A percentile compares a stretch with the other conserved stretches of the same genome.
These are phyloP conservation scores for Clohesyomyces aquaticus DNA, from an alignment of 495 filamentous ascomycete species.

Conservation along the genomic window DNA sequence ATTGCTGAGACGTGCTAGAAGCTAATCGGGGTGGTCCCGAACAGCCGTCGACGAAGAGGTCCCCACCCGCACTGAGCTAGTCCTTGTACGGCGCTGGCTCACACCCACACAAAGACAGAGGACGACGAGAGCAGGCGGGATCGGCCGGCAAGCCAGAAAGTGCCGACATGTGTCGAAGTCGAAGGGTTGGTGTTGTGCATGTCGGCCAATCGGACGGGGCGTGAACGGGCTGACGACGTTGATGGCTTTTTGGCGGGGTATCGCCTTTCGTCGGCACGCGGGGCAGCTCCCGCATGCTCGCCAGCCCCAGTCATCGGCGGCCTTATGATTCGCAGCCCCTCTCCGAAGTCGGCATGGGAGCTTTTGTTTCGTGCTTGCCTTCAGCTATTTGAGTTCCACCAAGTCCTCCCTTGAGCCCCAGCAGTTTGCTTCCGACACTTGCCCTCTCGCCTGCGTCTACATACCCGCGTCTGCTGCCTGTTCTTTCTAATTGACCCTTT, in stretches of 20 bases:
- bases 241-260: not conserved
- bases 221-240: slow-evolving; percentile 12
- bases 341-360: slow-evolving; percentile 28
- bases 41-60: no score
- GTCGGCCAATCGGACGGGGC: slow-evolving; percentile 15
- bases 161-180: slow-evolving; percentile 5
- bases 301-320: slow-evolving; percentile 7
- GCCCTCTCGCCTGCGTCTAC: not conserved
- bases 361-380: slow-evolving; percentile 11
- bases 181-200: not conserved
- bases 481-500: slow-evolving; percentile 20
- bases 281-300: not conserved
- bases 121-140: no score
- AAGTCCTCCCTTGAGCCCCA: slow-evolving; percentile 16
- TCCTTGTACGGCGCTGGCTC: no score
- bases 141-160: slow-evolving; percentile 8
- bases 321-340: slow-evolving; percentile 21
- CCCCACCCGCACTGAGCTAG: no score
- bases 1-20: no score
- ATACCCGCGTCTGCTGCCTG: not conserved
- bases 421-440: not conserved
- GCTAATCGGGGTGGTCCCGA: no score
- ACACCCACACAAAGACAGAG: no score
- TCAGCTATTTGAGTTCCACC: slow-evolving; percentile 30
- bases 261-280: not conserved